phyloP scores from a whole-genome alignment of 805 yeast species.

The Barnettozyma salicaria region DNA sequence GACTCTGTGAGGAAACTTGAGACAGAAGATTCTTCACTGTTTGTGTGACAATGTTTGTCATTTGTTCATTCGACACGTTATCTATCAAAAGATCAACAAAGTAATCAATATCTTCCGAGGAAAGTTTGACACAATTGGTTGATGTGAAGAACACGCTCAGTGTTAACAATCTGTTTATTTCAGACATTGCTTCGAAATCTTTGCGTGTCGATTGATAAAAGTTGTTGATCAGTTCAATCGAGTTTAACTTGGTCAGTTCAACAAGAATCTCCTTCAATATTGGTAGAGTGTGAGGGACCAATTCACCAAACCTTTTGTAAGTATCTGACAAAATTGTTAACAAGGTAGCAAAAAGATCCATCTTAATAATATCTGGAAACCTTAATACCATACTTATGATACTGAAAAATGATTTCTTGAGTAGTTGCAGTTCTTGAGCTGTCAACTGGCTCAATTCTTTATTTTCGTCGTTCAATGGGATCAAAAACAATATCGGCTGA shows the following conservation, averaged over 20 bases:
- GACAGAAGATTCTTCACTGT: conserved; percentile 54
- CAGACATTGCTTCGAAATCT: conserved; percentile 22
- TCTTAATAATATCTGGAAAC: conserved; percentile 62
- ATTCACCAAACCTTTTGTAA: conserved; percentile 28
- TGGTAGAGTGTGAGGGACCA: conserved; percentile 48
- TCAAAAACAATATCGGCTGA: conserved; percentile 50
- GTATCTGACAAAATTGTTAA: conserved; percentile 45
- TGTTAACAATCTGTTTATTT: conserved; percentile 37
- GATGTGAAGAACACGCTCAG: conserved; percentile 40
- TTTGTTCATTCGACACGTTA: conserved; percentile 32
- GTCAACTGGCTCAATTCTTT: conserved; percentile 20
- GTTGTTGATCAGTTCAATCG: conserved; percentile 26
- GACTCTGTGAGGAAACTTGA: conserved; percentile 27
- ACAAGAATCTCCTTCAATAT: conserved; percentile 41
- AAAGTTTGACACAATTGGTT: conserved; percentile 29
- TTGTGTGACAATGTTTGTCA: conserved; percentile 43
- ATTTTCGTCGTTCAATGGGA: conserved; percentile 51
- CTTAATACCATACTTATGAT: conserved; percentile 56
- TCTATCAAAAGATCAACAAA: conserved; percentile 30
- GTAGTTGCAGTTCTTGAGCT: conserved; percentile 32
- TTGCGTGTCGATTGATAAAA: conserved; percentile 35
- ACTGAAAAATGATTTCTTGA: conserved; percentile 44
- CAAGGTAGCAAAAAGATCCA: conserved; percentile 67
- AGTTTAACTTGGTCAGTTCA: conserved; percentile 29
- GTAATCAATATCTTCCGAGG: conserved; percentile 32